Evolutionary conservation across 768 basidiomycete species (phyloP).

Genomic region (Arthromyces matolae): DNA sequence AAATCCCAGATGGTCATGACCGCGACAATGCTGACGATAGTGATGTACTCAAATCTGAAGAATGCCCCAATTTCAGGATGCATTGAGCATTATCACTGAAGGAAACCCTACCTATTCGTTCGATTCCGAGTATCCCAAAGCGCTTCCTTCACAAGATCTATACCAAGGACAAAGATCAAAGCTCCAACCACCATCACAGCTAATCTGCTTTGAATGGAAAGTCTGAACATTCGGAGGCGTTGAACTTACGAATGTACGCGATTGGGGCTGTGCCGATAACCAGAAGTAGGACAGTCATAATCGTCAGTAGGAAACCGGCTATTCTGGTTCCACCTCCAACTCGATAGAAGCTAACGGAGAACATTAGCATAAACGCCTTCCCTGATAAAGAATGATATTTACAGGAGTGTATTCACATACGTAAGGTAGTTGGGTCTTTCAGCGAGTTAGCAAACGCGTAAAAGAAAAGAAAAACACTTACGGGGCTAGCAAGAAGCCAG

Average conservation of each 20-base stretch:
- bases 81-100: too few relatives aligned
- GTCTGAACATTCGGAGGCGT: not conserved
- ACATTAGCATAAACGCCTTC: not conserved
- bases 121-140: slow-evolving; percentile 93
- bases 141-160: slow-evolving; percentile 93
- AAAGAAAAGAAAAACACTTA: slow-evolving; percentile 43
- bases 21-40: slow-evolving; percentile 81
- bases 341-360: slow-evolving; percentile 71
- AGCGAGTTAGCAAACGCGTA: slow-evolving; percentile 7
- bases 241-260: slow-evolving; percentile 76
- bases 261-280: slow-evolving; percentile 86
- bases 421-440: slow-evolving; percentile 79
- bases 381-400: slow-evolving; percentile 2
- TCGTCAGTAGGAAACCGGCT: slow-evolving; percentile 81
- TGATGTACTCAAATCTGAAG: slow-evolving; percentile 80
- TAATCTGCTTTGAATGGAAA: slow-evolving; percentile 24
- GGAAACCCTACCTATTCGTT: slow-evolving; percentile 55
- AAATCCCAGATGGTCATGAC: slow-evolving; percentile 96
- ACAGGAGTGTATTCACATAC: slow-evolving; percentile 84
- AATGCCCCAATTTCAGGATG: too few relatives aligned
- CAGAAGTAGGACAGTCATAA: slow-evolving; percentile 67
- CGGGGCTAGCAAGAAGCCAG: slow-evolving; percentile 79
- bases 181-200: slow-evolving; percentile 90
- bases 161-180: slow-evolving; percentile 89
- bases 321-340: slow-evolving; percentile 85